phyloP scores from a whole-genome alignment of 2,329 filamentous ascomycete species.

The Penicillium concentricum region DNA sequence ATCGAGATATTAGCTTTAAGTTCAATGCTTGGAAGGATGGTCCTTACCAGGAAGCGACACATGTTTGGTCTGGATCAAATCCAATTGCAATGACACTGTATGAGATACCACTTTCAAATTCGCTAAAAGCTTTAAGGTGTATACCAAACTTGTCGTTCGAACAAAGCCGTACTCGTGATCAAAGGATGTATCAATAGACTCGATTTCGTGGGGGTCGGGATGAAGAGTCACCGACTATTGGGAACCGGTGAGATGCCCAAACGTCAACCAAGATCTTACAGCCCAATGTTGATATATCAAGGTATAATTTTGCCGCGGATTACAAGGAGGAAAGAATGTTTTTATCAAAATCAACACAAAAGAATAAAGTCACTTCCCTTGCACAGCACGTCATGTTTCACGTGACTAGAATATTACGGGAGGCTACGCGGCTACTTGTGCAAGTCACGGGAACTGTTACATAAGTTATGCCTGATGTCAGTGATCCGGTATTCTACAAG shows the following conservation, averaged over 20 bases:
- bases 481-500: constrained; percentile 11
- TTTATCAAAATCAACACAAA: constrained; percentile 4
- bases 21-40: not conserved
- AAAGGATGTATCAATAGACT: constrained; percentile 3
- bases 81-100: not conserved
- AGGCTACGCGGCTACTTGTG: constrained; percentile 30
- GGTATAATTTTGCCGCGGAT: not conserved
- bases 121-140: not conserved
- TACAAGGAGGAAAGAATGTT: not conserved
- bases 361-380: constrained; percentile 20
- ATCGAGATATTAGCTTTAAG: not conserved
- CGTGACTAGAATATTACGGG: constrained; percentile 33
- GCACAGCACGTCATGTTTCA: constrained; percentile 29
- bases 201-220: constrained; percentile 5
- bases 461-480: constrained; percentile 23
- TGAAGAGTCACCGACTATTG: constrained; percentile 24
- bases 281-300: not conserved
- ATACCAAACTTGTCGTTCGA: not conserved
- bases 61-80: constrained; percentile 36
- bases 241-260: constrained; percentile 4
- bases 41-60: constrained; percentile 59
- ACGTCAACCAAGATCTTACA: constrained; percentile 1
- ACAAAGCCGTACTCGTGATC: not conserved
- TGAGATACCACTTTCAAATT: not conserved
- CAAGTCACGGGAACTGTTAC: constrained; percentile 32